A percentile compares a stretch with the other conserved stretches of the same genome.
phyloP scores from a whole-genome alignment of 2,329 filamentous ascomycete genomes.

The Aspergillus aculeatinus region DNA sequence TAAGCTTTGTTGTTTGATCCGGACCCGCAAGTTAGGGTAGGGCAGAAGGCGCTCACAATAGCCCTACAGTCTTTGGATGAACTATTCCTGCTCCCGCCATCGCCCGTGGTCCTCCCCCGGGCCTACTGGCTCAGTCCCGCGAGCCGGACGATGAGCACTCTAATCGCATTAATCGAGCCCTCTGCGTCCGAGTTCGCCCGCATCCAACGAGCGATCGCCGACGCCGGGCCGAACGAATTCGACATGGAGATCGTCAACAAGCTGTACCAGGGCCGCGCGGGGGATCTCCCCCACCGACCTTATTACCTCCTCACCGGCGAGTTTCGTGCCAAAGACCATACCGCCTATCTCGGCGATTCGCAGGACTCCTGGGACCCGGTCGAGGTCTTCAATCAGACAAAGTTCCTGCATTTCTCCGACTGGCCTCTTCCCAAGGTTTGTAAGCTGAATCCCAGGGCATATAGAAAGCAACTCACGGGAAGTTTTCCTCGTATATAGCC shows the following conservation, averaged over 20 bases:
- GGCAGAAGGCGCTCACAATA: too few species aligned
- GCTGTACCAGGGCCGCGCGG: constrained; percentile 51
- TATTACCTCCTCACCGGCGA: constrained; percentile 60
- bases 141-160: constrained; percentile 53
- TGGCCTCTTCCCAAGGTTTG: constrained; percentile 51
- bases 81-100: constrained; percentile 61
- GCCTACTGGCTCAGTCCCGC: constrained; percentile 65
- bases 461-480: too few species aligned
- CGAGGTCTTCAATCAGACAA: constrained; percentile 54
- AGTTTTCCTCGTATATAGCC: neutral
- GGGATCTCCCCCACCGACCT: constrained; percentile 58
- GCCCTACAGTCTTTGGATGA: constrained; percentile 61
- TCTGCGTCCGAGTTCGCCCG: constrained; percentile 49
- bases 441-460: neutral
- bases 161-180: constrained; percentile 60
- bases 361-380: constrained; percentile 57
- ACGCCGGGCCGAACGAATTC: constrained; percentile 41
- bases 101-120: constrained; percentile 62
- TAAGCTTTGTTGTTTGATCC: neutral
- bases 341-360: constrained; percentile 49
- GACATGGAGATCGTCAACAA: constrained; percentile 66
- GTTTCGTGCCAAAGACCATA: constrained; percentile 53
- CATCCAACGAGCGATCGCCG: constrained; percentile 37
- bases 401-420: constrained; percentile 65
- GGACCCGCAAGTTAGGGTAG: too few species aligned